These are phyloP conservation scores for Lagenidium sp. DNA, from an alignment of 352 stramenopile species.

Conservation along the genomic window DNA sequence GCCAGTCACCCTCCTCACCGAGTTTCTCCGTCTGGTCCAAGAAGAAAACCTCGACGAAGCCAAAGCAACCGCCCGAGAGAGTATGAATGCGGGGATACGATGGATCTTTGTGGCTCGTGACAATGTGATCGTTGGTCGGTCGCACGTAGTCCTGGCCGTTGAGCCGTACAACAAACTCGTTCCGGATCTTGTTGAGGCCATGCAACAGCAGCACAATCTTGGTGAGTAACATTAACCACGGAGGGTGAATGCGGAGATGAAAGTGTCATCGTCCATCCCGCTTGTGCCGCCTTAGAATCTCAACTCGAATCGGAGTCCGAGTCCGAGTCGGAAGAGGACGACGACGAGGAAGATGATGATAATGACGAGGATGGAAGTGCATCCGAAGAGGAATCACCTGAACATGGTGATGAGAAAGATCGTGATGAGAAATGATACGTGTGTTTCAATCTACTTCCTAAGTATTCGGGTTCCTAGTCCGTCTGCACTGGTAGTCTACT, in stretches of 20 bases:
- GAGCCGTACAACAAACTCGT: conserved; percentile 63
- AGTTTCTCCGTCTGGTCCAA: conserved; percentile 43
- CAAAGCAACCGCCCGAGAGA: conserved; percentile 32
- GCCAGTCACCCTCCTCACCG: conserved; percentile 39
- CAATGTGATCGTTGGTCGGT: background rate
- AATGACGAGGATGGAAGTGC: conserved; percentile 50
- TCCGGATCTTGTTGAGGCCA: conserved; percentile 41
- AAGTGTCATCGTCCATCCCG: too few species aligned
- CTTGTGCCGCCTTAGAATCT: too few species aligned
- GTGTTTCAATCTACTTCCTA: too few species aligned
- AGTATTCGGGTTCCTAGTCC: too few species aligned
- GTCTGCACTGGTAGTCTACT: too few species aligned
- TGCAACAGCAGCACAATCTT: conserved; percentile 50
- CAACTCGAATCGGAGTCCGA: conserved; percentile 24
- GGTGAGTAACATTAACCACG: conserved; percentile 7
- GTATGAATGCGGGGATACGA: conserved; percentile 18
- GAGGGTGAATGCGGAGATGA: background rate
- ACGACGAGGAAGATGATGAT: conserved; percentile 46
- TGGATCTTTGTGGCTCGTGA: too few species aligned
- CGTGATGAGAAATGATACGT: conserved; percentile 6
- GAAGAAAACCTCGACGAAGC: conserved; percentile 43
- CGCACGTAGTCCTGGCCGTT: conserved; percentile 29
- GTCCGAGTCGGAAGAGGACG: conserved; percentile 27
- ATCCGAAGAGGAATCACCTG: conserved; percentile 17
- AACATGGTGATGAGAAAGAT: conserved; percentile 17